Percentiles rank a stretch among this genome's conserved stretches.
Evolutionary conservation across 106 monocot species (phyloP).

Genomic region (Dioscorea alata): DNA sequence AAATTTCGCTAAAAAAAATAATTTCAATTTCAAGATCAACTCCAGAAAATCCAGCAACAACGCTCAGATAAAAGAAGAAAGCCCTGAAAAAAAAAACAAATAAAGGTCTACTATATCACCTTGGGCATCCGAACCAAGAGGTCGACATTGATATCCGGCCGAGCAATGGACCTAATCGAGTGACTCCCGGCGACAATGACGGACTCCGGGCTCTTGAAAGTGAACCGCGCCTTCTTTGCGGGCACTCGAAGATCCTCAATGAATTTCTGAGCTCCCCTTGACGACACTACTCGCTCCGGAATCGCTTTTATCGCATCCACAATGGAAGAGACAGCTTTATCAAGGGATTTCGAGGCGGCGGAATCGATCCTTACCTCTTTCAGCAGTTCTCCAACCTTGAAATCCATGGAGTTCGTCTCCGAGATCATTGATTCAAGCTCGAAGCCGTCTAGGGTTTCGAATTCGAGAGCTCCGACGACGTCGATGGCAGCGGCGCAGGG

Average conservation of each 20-base stretch:
- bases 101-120: constrained; percentile 19
- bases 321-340: constrained; percentile 38
- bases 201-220: constrained; percentile 48
- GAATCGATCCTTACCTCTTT: constrained; percentile 45
- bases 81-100: no score
- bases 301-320: constrained; percentile 39
- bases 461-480: no score
- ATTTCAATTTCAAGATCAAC: background rate
- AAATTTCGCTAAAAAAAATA: background rate
- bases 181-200: constrained; percentile 63
- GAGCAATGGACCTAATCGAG: constrained; percentile 45
- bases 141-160: constrained; percentile 76
- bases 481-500: no score
- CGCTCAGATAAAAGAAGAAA: no score
- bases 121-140: constrained; percentile 84
- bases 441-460: no score
- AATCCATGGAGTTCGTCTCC: constrained; percentile 23
- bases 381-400: constrained; percentile 62
- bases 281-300: constrained; percentile 34
- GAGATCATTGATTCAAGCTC: background rate
- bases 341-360: constrained; percentile 25
- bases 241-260: constrained; percentile 49
- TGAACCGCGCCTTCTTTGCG: constrained; percentile 44
- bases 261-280: constrained; percentile 42
- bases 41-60: background rate